Evolutionary conservation across 495 filamentous ascomycete genomes (phyloP).

Genomic region (Emericellopsis terricola): DNA sequence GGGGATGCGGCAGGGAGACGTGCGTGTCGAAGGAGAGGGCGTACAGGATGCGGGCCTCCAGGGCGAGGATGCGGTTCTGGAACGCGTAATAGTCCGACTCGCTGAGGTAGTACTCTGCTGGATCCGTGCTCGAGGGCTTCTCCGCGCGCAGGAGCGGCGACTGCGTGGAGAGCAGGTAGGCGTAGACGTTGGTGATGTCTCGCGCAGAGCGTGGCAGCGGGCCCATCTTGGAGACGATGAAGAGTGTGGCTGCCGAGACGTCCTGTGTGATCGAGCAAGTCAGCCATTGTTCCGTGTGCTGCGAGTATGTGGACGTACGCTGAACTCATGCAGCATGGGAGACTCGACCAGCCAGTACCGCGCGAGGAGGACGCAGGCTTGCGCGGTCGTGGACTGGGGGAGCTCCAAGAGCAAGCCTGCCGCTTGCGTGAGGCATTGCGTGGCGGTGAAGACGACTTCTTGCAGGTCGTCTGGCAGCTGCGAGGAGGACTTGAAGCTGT

Average conservation of each 20-base stretch:
- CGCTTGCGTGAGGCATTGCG: conserved; percentile 65
- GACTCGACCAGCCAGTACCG: conserved; percentile 59
- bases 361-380: conserved; percentile 75
- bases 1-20: conserved; percentile 64
- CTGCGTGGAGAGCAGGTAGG: conserved; percentile 55
- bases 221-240: conserved; percentile 71
- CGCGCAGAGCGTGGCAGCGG: conserved; percentile 57
- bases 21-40: conserved; percentile 67
- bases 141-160: conserved; percentile 38
- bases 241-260: conserved; percentile 65
- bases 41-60: conserved; percentile 59
- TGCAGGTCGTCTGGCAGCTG: conserved; percentile 66
- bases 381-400: conserved; percentile 76
- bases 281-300: background rate
- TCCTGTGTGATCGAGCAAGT: conserved; percentile 30
- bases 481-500: conserved; percentile 28
- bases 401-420: conserved; percentile 73
- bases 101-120: conserved; percentile 51
- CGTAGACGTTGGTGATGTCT: conserved; percentile 67
- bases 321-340: conserved; percentile 27
- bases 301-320: conserved; percentile 11
- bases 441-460: conserved; percentile 45
- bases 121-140: conserved; percentile 19
- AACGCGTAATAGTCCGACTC: conserved; percentile 49
- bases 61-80: conserved; percentile 41